Base-by-base conservation (phyloP, 1,284 basidiomycete species). In the Fomitiporia mediterranea region DNA sequence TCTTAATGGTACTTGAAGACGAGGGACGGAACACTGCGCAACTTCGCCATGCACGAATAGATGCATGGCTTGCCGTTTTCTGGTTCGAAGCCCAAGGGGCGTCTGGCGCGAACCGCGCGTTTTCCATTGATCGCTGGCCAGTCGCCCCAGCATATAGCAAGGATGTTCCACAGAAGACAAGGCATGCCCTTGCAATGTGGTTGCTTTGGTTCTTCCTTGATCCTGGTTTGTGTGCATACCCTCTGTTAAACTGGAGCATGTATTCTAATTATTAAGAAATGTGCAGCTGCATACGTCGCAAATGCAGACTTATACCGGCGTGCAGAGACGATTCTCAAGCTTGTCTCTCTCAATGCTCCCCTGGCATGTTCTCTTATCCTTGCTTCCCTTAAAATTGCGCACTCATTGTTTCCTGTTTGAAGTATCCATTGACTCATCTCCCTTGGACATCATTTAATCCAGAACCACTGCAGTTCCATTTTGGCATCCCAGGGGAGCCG, bases 291-390 rank as follows among this genome's bases (percentile, higher is more conserved):
- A 9, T 80, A 79, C 64, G 66, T 64, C 53, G 69, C 66, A 19
- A 72, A 73, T 32, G 69, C 77, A 2, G 57, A 61, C 19, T 66
- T 66, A 28, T 78, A 78, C 46, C 71, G 72, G 55, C 72, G 74
- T 23, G 77, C 78, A 3, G 65, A 75, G 25, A 71, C 73, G 43
- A 71, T 83, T 37, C 63, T 87, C 52, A 85, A 86, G 62, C 64
- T 81, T 9, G 76, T 81, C 58, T 83, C 86, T 0, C 67, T 89
- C 19, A 83, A 81, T 19, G 87, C 86, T 28, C 84, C 86, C 62
- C 75, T 75, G 63, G 86, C 87, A 59, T 49, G 78, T 70, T 6
- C 34, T 30, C 54, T 53, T 15, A 27, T 47, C 48, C 19, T 55
- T 53, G 54, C 55, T n/a, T n/a, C 56, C 40, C 39, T 40, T 19